Evolutionary conservation across 371 early-diverging fungal genomes (phyloP).

Genomic region (Phascolomyces articulosus): DNA sequence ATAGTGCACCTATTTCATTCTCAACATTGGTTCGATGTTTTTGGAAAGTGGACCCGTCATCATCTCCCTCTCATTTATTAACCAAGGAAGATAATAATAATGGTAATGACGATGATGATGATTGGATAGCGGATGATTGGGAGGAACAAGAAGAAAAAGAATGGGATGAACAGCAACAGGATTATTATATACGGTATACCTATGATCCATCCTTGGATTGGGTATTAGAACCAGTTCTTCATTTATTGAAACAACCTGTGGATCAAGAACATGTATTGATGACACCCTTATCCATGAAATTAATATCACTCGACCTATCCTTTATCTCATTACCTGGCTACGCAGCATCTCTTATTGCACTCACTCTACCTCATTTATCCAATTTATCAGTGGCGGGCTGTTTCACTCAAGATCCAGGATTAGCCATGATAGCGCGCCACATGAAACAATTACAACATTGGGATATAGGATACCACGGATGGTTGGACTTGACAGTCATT

Average conservation of each 20-base stretch:
- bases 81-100: no score
- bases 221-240: background rate
- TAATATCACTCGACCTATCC: conserved; percentile 23
- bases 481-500: conserved; percentile 10
- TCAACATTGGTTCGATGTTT: conserved; percentile 5
- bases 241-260: conserved; percentile 1
- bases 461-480: conserved; percentile 38
- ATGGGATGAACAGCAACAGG: conserved; percentile 5
- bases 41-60: background rate
- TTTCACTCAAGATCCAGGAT: conserved; percentile 11
- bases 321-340: conserved; percentile 21
- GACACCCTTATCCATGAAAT: conserved; percentile 19
- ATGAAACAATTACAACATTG: conserved; percentile 20
- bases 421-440: conserved; percentile 26
- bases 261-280: background rate
- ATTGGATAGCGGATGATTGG: conserved; percentile 14
- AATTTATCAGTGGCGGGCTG: conserved; percentile 25
- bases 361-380: conserved; percentile 23
- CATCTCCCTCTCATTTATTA: no score
- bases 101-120: background rate
- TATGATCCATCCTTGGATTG: background rate
- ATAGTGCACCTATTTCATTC: conserved; percentile 10
- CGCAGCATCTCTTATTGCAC: conserved; percentile 16
- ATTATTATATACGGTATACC: background rate
- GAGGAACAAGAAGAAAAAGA: conserved; percentile 7